A percentile compares a stretch with the other conserved stretches of the same genome.
Conservation (phyloP, 176 grass and related monocot genomes). For the Avena sativa region DNA sequence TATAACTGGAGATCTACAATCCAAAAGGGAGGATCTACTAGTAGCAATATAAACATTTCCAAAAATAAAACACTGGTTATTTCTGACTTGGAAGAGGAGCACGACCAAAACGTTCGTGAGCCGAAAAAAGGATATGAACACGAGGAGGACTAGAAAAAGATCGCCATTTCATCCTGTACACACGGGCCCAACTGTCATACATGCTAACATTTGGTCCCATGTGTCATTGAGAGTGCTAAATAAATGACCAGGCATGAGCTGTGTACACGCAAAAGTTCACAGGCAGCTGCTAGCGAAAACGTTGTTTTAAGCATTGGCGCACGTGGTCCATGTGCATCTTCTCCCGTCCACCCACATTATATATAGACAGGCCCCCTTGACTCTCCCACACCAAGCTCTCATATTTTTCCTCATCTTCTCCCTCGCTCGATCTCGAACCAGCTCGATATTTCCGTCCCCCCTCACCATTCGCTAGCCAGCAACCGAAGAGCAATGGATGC, state of each 20-base stretch:
- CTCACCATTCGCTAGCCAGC: background rate
- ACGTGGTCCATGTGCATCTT: conserved; percentile 25
- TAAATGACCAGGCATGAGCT: conserved; percentile 9
- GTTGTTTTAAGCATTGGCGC: conserved; percentile 7
- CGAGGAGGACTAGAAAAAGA: background rate
- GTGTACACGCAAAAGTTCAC: conserved; percentile 23
- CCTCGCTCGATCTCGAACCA: background rate
- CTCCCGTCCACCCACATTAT: background rate
- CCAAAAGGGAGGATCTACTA: background rate
- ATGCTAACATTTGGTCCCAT: background rate
- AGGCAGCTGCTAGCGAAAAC: conserved; percentile 10
- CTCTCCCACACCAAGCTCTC: conserved; percentile 23
- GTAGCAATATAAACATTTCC: background rate
- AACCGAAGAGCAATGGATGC: background rate
- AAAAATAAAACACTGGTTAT: background rate
- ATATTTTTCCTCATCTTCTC: background rate
- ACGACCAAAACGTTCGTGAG: background rate
- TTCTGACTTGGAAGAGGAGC: background rate
- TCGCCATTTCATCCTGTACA: background rate
- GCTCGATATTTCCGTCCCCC: background rate
- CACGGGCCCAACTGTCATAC: background rate
- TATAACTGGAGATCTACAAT: background rate
- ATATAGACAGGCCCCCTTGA: conserved; percentile 14
- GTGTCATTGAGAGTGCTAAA: background rate
- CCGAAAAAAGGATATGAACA: background rate